phyloP scores from a whole-genome alignment of 352 stramenopile species.

The Phytopythium aichiense region DNA sequence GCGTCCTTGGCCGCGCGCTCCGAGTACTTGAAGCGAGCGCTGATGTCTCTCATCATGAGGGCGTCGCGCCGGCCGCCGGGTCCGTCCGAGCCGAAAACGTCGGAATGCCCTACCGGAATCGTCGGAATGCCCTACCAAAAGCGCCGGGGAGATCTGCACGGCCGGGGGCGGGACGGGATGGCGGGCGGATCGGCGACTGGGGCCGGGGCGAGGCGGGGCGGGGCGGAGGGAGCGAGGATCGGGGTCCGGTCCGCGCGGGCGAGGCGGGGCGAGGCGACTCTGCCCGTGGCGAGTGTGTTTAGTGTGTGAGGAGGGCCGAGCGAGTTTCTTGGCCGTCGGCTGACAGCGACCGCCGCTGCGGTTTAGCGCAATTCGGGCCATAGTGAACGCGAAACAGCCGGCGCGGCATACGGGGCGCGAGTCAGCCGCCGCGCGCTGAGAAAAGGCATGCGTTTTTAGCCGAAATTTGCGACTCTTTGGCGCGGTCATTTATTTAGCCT shows the following conservation, averaged over 20 bases:
- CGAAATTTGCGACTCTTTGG: no score
- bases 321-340: no score
- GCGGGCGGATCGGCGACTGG: no score
- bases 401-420: no score
- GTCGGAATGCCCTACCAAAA: no score
- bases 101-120: background rate
- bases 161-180: background rate
- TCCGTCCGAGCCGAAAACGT: background rate
- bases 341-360: no score
- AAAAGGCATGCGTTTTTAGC: constrained; percentile 4
- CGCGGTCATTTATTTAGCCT: no score
- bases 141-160: no score
- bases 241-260: background rate
- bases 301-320: background rate
- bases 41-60: constrained; percentile 59
- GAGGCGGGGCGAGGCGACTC: background rate
- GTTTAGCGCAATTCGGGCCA: background rate
- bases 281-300: background rate
- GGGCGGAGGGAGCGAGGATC: no score
- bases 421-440: background rate
- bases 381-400: no score
- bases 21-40: constrained; percentile 71
- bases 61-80: background rate
- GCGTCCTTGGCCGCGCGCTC: constrained; percentile 27
- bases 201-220: no score